These are phyloP conservation scores for Geotrichum restrictum DNA, from an alignment of 1,139 yeast species.

Conservation along the genomic window DNA sequence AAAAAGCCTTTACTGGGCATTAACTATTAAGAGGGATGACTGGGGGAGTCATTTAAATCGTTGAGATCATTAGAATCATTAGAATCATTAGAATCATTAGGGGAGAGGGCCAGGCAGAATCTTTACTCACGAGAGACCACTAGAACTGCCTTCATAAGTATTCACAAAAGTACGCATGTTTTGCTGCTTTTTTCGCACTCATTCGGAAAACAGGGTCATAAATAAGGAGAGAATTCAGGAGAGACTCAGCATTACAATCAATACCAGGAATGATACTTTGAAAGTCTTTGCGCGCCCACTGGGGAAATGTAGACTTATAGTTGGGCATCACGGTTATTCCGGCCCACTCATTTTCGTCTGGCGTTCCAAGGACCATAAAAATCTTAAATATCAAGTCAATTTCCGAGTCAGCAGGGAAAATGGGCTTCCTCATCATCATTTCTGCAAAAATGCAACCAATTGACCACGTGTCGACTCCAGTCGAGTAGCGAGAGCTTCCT, in stretches of 20 bases:
- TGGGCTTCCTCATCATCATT: slow-evolving; percentile 92
- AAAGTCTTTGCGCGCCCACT: slow-evolving; percentile 52
- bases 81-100: too few species aligned
- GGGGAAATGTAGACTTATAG: slow-evolving; percentile 91
- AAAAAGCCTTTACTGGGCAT: too few species aligned
- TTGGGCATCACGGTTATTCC: slow-evolving; percentile 91
- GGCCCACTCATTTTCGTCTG: slow-evolving; percentile 92
- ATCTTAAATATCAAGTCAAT: slow-evolving; percentile 96
- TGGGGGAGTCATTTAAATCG: too few species aligned
- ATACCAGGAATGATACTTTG: too few species aligned
- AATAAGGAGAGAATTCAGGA: not conserved
- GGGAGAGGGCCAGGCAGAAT: too few species aligned
- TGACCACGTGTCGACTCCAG: slow-evolving; percentile 99
- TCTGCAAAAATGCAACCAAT: slow-evolving; percentile 98
- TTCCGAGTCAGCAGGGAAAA: slow-evolving; percentile 96
- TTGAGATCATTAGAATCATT: too few species aligned
- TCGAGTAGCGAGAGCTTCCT: slow-evolving; percentile 95
- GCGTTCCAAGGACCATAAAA: slow-evolving; percentile 89
- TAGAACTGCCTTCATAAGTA: too few species aligned
- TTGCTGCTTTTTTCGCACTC: not conserved
- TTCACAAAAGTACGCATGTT: slow-evolving; percentile 32
- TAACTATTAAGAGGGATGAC: too few species aligned
- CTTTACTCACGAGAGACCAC: too few species aligned
- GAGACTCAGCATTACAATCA: too few species aligned
- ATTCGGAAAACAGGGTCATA: not conserved